These are phyloP conservation scores for Pseudonitzschia multiseries DNA, from an alignment of 108 stramenopile genomes.

Conservation along the genomic window DNA sequence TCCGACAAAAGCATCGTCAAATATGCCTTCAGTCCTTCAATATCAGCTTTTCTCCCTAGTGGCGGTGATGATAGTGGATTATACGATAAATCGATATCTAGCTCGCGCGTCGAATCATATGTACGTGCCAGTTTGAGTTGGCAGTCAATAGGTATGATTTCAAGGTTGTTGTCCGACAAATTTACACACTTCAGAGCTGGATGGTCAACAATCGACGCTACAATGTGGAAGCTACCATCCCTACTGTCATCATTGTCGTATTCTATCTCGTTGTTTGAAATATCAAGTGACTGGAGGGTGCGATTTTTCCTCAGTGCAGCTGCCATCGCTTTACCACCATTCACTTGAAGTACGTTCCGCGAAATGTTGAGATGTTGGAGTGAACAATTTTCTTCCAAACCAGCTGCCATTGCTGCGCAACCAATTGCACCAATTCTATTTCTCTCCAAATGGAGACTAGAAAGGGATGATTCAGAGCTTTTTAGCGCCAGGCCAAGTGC, in stretches of 20 bases:
- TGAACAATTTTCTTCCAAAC: neutral
- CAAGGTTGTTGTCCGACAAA: neutral
- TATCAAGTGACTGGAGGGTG: neutral
- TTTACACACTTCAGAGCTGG: neutral
- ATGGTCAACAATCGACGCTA: neutral
- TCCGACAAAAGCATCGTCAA: neutral
- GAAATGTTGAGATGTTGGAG: neutral
- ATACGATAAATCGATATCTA: neutral
- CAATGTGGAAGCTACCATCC: neutral
- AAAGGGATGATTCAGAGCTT: neutral
- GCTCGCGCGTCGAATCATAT: neutral
- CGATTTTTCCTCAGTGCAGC: neutral
- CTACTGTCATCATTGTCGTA: neutral
- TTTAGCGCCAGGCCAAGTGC: neutral
- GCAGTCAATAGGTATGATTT: slow-evolving; percentile 1
- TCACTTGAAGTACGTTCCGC: neutral
- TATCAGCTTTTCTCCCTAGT: neutral
- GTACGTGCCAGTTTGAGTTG: neutral
- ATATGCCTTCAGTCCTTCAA: neutral
- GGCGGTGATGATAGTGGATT: slow-evolving; percentile 2
- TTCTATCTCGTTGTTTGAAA: neutral
- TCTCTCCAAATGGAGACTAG: neutral
- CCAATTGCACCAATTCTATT: neutral
- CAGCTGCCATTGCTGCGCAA: neutral
- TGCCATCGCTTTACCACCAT: neutral